Percentiles rank a stretch among this genome's conserved stretches.
Conservation (phyloP, 2,329 filamentous ascomycete species). For the Calonectria hongkongensis region DNA sequence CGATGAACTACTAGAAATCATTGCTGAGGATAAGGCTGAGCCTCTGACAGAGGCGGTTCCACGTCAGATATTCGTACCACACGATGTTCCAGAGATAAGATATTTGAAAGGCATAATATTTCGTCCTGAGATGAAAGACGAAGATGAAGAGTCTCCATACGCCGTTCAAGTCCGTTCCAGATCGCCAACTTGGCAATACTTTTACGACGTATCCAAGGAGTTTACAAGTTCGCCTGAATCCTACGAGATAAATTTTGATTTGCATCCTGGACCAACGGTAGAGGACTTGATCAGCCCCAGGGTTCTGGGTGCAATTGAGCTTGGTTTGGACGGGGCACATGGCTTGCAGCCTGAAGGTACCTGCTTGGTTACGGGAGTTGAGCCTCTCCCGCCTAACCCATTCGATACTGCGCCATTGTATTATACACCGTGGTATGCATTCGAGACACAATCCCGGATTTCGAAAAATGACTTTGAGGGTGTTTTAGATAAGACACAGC, state of each 20-base stretch:
- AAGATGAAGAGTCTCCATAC: conserved; percentile 17
- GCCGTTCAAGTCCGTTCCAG: conserved; percentile 49
- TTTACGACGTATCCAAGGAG: conserved; percentile 42
- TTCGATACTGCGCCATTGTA: conserved; percentile 55
- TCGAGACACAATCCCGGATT: conserved; percentile 49
- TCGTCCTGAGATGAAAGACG: conserved; percentile 46
- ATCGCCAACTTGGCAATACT: conserved; percentile 55
- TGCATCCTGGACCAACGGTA: conserved; percentile 46
- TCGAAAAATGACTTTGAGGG: conserved; percentile 43
- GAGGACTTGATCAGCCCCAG: conserved; percentile 44
- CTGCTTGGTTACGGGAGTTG: conserved; percentile 52
- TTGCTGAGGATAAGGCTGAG: conserved; percentile 28
- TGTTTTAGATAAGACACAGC: conserved; percentile 45
- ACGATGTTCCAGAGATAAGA: conserved; percentile 42
- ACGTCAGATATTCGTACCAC: conserved; percentile 53
- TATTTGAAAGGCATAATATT: conserved; percentile 54
- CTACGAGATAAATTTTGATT: conserved; percentile 55
- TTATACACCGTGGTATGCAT: conserved; percentile 55
- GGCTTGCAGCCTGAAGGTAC: conserved; percentile 31
- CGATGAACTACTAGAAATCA: conserved; percentile 48
- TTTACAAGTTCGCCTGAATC: conserved; percentile 39
- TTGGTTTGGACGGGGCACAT: conserved; percentile 43
- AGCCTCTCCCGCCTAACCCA: conserved; percentile 52
- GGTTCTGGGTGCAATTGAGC: conserved; percentile 52
- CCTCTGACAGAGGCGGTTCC: conserved; percentile 43